phyloP scores from a whole-genome alignment of 1,139 yeast genomes.

The Yamadazyma jaroonii region DNA sequence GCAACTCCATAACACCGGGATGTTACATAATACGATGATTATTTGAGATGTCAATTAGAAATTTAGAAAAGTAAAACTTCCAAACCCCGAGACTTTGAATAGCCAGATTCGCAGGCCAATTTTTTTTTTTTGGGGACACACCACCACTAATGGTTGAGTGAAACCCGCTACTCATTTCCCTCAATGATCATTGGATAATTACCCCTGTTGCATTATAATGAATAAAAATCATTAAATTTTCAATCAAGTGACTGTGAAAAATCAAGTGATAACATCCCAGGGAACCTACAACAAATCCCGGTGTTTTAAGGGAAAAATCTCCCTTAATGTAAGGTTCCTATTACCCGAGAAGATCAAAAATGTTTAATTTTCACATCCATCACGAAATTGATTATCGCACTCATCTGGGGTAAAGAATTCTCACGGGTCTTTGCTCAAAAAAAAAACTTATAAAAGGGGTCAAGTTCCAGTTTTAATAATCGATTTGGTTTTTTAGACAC shows the following conservation, averaged over 20 bases:
- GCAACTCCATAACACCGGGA: too few species aligned
- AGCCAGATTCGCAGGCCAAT: too few species aligned
- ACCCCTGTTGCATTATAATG: too few species aligned
- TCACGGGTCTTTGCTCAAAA: constrained; percentile 5
- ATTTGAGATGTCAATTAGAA: too few species aligned
- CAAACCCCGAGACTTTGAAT: too few species aligned
- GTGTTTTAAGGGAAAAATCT: neutral
- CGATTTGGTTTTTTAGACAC: neutral
- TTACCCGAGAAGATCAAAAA: neutral
- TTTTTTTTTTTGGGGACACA: too few species aligned
- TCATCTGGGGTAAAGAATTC: constrained; percentile 7
- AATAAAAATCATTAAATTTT: neutral
- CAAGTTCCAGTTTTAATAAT: neutral
- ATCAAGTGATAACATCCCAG: too few species aligned
- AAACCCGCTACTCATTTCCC: too few species aligned
- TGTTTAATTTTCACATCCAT: neutral
- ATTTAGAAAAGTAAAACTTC: too few species aligned
- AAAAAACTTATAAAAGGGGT: constrained; percentile 3
- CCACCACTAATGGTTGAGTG: too few species aligned
- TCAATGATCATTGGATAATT: too few species aligned
- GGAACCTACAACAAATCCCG: neutral
- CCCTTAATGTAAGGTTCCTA: neutral
- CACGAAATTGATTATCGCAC: neutral
- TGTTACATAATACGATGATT: too few species aligned
- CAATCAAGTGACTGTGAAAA: neutral